Conservation (phyloP, 352 stramenopile species). For the Phytophthora palmivora region DNA sequence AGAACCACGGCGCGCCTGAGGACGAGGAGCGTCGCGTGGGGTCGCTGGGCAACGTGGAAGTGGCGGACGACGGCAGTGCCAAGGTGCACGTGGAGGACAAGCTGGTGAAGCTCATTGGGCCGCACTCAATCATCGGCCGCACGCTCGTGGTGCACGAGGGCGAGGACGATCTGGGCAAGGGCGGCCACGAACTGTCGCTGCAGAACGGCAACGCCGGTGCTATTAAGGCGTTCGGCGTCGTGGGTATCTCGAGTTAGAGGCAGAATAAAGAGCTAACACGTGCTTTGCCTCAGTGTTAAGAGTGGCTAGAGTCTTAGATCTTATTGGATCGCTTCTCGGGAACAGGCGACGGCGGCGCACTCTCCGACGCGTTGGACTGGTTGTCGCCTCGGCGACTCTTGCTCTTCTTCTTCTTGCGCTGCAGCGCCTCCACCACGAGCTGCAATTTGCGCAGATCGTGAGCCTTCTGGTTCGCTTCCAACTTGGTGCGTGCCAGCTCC, state of each 20-base stretch:
- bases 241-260: constrained; percentile 90
- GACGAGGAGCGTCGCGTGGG: constrained; percentile 97
- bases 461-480: constrained; percentile 58
- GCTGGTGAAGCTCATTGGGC: constrained; percentile 97
- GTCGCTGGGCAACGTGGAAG: constrained; percentile 93
- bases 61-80: constrained; percentile 85
- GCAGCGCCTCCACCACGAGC: constrained; percentile 48
- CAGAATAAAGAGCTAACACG: background rate
- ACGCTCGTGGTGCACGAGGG: constrained; percentile 95
- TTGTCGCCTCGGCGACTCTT: constrained; percentile 38
- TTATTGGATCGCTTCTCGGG: constrained; percentile 29
- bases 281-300: background rate
- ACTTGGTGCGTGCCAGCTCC: constrained; percentile 59
- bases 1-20: constrained; percentile 96
- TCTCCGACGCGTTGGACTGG: constrained; percentile 37
- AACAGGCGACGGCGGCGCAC: constrained; percentile 27
- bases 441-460: constrained; percentile 54
- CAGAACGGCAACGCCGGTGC: constrained; percentile 96
- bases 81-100: constrained; percentile 95
- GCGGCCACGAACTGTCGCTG: constrained; percentile 96
- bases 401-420: constrained; percentile 50
- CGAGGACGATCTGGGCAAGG: constrained; percentile 97
- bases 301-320: background rate
- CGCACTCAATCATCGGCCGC: constrained; percentile 97
- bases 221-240: constrained; percentile 91